Evolutionary conservation across 345 rosid species (phyloP), one percentile per base, ranked within the genome.

Genomic region (Arabidopsis arenosa): DNA sequence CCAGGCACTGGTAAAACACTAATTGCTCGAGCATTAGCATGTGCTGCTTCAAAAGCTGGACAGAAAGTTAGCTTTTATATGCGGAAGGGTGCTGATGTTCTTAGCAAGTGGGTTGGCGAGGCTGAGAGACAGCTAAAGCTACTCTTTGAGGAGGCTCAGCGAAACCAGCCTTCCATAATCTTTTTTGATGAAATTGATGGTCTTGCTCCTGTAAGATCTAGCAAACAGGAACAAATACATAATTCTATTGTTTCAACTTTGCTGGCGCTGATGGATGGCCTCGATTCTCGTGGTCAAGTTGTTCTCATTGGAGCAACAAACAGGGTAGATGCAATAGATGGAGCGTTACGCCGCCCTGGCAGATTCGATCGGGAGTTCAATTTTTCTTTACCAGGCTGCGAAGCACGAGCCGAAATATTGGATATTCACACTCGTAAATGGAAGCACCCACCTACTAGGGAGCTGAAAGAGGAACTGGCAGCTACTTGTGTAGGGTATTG

Each of bases 61-160:
- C 98, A 96, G 89, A 96, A 96, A 81, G 99, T 96, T 66, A 96
- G 93, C 80, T 96, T 96, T 87, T 96, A 96, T 80, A 96, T 96
- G 99, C 91, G 99, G 40, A 96, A 96, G 86, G 99, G 99, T 80
- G 99, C 99, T 79, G 99, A 96, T 79, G 99, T 96, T 45, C 97
- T 96, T 75, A 96, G 99, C 84, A 96, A 96, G 78, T 96, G 99
- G 99, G 99, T 96, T 81, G 99, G 99, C 63, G 99, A 96, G 89
- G 99, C 99, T 61, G 99, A 96, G 79, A 93, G 99, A 79, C 99
- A 96, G 59, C 73, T 96, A 80, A 96, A 96, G 83, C 80, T 96
- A 77, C 98, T 96, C 65, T 96, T 96, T 73, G 98, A 96, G 83
- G 99, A 96, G 74, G 99, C 99, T 44, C 99, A 96, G 75, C 85